Conservation (phyloP, 768 basidiomycete genomes). For the Trametes punicea region DNA sequence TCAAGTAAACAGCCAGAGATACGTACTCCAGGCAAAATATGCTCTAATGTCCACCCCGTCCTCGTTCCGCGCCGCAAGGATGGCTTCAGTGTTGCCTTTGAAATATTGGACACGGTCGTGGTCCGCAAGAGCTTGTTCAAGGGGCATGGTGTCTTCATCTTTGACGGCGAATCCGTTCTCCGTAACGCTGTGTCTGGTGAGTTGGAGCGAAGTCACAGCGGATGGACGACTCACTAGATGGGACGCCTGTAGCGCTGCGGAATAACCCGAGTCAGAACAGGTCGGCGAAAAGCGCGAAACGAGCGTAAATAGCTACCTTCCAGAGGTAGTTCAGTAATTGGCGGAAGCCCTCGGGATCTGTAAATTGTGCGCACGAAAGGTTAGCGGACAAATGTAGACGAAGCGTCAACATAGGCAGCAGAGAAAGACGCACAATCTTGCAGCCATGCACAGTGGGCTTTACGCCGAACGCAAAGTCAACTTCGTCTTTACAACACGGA, state of each 20-base stretch:
- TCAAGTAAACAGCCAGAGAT: neutral
- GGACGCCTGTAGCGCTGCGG: constrained; percentile 45
- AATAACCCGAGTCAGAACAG: neutral
- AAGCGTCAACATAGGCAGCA: neutral
- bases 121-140: constrained; percentile 54
- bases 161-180: constrained; percentile 75
- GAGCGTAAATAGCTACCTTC: constrained; percentile 41
- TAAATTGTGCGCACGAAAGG: neutral
- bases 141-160: constrained; percentile 51
- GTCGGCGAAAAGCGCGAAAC: neutral
- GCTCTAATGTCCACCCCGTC: constrained; percentile 61
- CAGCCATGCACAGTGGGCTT: constrained; percentile 63
- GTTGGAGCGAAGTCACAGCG: neutral
- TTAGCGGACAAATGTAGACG: constrained; percentile 16
- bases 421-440: constrained; percentile 50
- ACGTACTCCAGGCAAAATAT: constrained; percentile 70
- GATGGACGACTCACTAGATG: constrained; percentile 45
- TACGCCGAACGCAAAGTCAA: neutral
- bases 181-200: constrained; percentile 46
- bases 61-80: constrained; percentile 55
- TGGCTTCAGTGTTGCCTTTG: constrained; percentile 50
- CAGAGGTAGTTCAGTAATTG: constrained; percentile 66
- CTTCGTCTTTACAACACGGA: neutral
- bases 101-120: constrained; percentile 67
- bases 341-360: constrained; percentile 69